Base-by-base conservation (phyloP, 2,329 filamentous ascomycete genomes). In the Phialophora macrospora region DNA sequence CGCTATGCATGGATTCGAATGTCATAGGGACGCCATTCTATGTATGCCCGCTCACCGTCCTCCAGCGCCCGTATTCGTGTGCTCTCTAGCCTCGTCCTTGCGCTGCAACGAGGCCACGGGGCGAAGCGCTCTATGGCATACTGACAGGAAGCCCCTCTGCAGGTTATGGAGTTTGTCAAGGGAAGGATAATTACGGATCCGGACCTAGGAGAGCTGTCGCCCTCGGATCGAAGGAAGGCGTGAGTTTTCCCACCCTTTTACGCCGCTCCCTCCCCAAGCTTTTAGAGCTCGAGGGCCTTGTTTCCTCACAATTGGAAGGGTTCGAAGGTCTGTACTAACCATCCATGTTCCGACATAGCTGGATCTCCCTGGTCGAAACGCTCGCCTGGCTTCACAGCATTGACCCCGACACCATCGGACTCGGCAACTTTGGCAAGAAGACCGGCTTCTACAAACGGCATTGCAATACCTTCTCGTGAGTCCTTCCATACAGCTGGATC, bases 101-200 rank as follows among this genome's bases (percentile, higher is more conserved):
- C 24, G 3, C 24, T 24, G 24, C 24, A 24, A 24, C 3, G 24
- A 24, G 24, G 3, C 24, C 24, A 24, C 24, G 24, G 24, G 24
- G 24, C 24, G 3, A 24, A 24, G 24, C 24, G 3, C 24, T 2
- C 24, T 2, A 24, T 24, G 48, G 1, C 26, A 52, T 32, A 17
- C 41, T 38, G n/a, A n/a, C 22, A 24, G 46, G 17, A 2, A 6
- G 17, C 5, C 0, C 6, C 17, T n/a, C 11, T 7, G 4, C 38
- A 68, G 65, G 61, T 69, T 74, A 96, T 96, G 92, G 87, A 90
- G 76, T 96, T 92, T 76, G 83, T 96, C 65, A 88, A 93, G 75
- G 92, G 92, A 20, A 88, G 92, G 74, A 94, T 96, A 78, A 90
- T 95, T 74, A 90, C 92, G 76, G 91, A 96, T 77, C 88, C 91